Evolutionary conservation across 768 basidiomycete species (phyloP).

Genomic region (Boletellus ananiceps): DNA sequence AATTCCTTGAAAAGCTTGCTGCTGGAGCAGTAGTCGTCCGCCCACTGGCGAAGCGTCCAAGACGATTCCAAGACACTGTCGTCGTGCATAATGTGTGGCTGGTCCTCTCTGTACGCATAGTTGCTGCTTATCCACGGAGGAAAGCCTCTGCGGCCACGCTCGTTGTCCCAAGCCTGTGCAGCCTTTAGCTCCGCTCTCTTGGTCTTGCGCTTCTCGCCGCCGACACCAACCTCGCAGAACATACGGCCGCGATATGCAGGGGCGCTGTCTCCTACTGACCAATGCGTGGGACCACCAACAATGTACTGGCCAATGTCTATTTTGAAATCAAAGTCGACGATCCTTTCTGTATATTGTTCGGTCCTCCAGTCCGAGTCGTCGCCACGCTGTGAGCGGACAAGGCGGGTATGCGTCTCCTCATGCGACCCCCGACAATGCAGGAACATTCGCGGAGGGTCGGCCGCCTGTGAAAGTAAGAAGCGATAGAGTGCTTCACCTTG

Average conservation of each 20-base stretch:
- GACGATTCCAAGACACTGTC: slow-evolving; percentile 44
- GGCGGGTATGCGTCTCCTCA: slow-evolving; percentile 46
- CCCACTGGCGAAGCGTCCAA: slow-evolving; percentile 70
- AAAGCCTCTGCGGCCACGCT: slow-evolving; percentile 45
- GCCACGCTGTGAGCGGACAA: slow-evolving; percentile 35
- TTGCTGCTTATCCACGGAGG: slow-evolving; percentile 44
- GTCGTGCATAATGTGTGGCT: slow-evolving; percentile 22
- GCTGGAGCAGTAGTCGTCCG: slow-evolving; percentile 75
- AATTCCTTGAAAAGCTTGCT: slow-evolving; percentile 74
- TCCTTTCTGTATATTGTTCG: slow-evolving; percentile 54
- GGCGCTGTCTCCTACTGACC: slow-evolving; percentile 58
- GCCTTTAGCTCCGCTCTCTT: slow-evolving; percentile 39
- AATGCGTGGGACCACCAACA: slow-evolving; percentile 43
- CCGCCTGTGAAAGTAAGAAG: slow-evolving; percentile 60
- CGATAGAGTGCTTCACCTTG: slow-evolving; percentile 69
- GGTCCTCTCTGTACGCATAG: slow-evolving; percentile 32
- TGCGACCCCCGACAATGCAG: slow-evolving; percentile 55
- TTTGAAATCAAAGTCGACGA: slow-evolving; percentile 67
- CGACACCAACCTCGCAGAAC: slow-evolving; percentile 50
- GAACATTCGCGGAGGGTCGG: slow-evolving; percentile 39
- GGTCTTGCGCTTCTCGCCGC: slow-evolving; percentile 36
- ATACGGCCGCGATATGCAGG: slow-evolving; percentile 64
- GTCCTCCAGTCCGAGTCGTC: slow-evolving; percentile 34
- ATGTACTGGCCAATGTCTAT: slow-evolving; percentile 49
- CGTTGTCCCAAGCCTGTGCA: slow-evolving; percentile 41